Evolutionary conservation across 2,329 filamentous ascomycete species (phyloP), one percentile per base, ranked within the genome.

Genomic region (Cladosporium sp.): DNA sequence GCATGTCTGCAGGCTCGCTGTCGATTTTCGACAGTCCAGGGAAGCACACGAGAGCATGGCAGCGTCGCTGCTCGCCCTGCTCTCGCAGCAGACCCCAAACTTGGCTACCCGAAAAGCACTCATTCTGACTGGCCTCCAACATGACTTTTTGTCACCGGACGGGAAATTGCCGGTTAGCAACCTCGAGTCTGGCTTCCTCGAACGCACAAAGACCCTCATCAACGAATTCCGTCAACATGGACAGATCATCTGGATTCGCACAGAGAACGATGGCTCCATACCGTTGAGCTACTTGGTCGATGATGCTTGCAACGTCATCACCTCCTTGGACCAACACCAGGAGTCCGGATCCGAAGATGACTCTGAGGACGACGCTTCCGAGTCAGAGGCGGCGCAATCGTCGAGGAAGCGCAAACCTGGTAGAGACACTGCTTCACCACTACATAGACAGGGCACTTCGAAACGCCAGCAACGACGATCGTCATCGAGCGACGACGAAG

Each of bases 41-140:
- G 20, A 55, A 19, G 19, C 2, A 22, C 28, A 8, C 24, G 32
- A 13, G 34, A 47, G 22, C 32, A 55, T 55, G 52, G 40, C 52
- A 37, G 22, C 47, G 7, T 36, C 45, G 7, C 24, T 51, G 19
- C 24, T 51, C 25, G 45, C 47, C 15, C 25, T 57, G 47, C 47
- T 51, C 19, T 70, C 74, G 35, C 73, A 77, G 60, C 75, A 76
- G 51, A 73, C 71, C 53, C 80, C 82, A 15, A 75, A 75, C 55
- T 77, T 86, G 59, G 74, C 82, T 61, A 85, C 83, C 22, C 76
- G 81, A 57, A 83, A 84, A 74, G 93, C 90, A 1, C 79, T 99
- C 42, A 78, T 97, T 19, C 77, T 95, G 17, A 80, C 97, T 62
- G 93, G 96, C 67, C 83, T 96, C 35, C 94, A 97, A 69, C 91